phyloP scores from a whole-genome alignment of 2,329 filamentous ascomycete genomes.

The Fusarium sp. region DNA sequence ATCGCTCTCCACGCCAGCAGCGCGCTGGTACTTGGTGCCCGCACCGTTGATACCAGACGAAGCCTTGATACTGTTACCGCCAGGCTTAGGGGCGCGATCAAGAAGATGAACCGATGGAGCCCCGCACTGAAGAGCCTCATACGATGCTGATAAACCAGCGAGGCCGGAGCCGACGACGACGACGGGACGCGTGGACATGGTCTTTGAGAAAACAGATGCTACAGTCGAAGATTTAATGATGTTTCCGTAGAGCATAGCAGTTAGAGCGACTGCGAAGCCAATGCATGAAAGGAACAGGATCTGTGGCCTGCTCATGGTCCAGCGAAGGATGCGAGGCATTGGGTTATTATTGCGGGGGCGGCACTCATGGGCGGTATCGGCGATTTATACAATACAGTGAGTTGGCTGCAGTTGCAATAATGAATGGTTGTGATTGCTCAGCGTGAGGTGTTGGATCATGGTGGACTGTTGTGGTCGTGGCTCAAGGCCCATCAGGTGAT shows the following conservation, averaged over 20 bases:
- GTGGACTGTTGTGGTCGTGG: constrained; percentile 33
- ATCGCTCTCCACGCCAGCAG: constrained; percentile 47
- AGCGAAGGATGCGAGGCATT: constrained; percentile 45
- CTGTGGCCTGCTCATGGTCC: constrained; percentile 43
- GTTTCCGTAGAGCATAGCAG: constrained; percentile 46
- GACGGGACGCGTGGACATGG: constrained; percentile 50
- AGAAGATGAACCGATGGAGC: constrained; percentile 64
- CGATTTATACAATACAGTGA: constrained; percentile 31
- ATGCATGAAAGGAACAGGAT: constrained; percentile 43
- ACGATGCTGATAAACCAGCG: constrained; percentile 68
- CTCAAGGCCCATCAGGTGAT: constrained; percentile 33
- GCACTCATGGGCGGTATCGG: constrained; percentile 33
- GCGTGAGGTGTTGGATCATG: constrained; percentile 21
- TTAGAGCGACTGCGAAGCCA: constrained; percentile 41
- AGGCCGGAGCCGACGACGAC: constrained; percentile 74
- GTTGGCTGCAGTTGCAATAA: not conserved
- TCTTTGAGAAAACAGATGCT: constrained; percentile 40
- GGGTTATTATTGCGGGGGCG: constrained; percentile 11
- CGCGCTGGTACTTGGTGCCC: constrained; percentile 64
- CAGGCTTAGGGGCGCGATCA: constrained; percentile 67
- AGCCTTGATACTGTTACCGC: constrained; percentile 74
- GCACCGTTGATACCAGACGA: constrained; percentile 74
- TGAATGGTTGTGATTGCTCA: not conserved
- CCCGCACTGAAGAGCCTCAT: constrained; percentile 62
- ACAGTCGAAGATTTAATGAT: constrained; percentile 29